Conservation (phyloP, 2,329 filamentous ascomycete genomes). For the Aureobasidium lini region DNA sequence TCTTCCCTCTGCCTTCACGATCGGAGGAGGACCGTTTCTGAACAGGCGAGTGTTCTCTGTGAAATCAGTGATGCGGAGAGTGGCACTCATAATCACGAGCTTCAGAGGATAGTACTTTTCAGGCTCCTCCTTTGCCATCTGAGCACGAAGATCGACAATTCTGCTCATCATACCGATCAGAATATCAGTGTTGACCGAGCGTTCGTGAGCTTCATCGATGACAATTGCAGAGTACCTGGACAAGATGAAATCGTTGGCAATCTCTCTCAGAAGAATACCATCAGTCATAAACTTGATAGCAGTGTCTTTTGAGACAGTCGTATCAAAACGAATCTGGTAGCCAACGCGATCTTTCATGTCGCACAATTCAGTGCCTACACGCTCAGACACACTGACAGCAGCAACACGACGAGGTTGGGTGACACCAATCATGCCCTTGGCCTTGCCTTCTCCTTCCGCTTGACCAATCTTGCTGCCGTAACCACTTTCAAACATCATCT, state of each 20-base stretch:
- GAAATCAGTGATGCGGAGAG: conserved; percentile 82
- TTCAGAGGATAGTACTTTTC: conserved; percentile 68
- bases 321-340: conserved; percentile 91
- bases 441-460: not conserved
- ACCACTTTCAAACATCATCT: conserved; percentile 90
- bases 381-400: conserved; percentile 91
- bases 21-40: conserved; percentile 61
- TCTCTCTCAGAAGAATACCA: conserved; percentile 85
- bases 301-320: conserved; percentile 69
- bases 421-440: conserved; percentile 85
- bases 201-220: conserved; percentile 94
- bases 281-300: conserved; percentile 99
- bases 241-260: conserved; percentile 80
- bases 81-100: conserved; percentile 96
- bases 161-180: conserved; percentile 95
- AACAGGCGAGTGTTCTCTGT: conserved; percentile 79
- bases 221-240: conserved; percentile 88
- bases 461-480: conserved; percentile 67
- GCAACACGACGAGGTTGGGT: conserved; percentile 93
- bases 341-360: conserved; percentile 69
- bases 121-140: conserved; percentile 64
- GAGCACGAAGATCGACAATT: conserved; percentile 74
- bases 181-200: conserved; percentile 96
- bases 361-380: conserved; percentile 79
- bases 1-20: conserved; percentile 83